These are phyloP conservation scores for Glonium stellatum DNA, from an alignment of 495 filamentous ascomycete species.

Conservation along the genomic window DNA sequence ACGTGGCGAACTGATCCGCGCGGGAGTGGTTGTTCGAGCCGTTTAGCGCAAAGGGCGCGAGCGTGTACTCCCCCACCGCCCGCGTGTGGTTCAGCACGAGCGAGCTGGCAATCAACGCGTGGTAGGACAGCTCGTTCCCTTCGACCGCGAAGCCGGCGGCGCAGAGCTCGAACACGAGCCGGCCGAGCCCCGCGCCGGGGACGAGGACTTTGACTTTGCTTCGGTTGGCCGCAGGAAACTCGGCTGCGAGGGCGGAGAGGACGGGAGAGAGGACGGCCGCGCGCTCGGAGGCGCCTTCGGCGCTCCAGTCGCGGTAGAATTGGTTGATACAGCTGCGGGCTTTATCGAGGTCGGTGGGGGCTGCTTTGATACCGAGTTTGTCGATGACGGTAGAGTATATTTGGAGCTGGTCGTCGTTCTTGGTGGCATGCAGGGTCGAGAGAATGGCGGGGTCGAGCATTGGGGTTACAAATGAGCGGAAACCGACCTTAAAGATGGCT, in stretches of 20 bases:
- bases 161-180: conserved; percentile 80
- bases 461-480: conserved; percentile 53
- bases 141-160: conserved; percentile 66
- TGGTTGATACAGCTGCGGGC: conserved; percentile 84
- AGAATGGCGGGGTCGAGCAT: conserved; percentile 26
- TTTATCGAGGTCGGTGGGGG: conserved; percentile 62
- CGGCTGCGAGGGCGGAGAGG: conserved; percentile 50
- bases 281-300: conserved; percentile 66
- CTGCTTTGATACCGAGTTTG: conserved; percentile 34
- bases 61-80: conserved; percentile 39
- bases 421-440: conserved; percentile 7
- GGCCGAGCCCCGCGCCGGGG: conserved; percentile 82
- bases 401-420: conserved; percentile 13
- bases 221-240: conserved; percentile 40
- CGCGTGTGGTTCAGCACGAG: conserved; percentile 77
- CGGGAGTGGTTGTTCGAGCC: conserved; percentile 73
- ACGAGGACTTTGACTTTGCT: conserved; percentile 61
- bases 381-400: conserved; percentile 23
- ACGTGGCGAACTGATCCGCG: conserved; percentile 60
- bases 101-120: conserved; percentile 78
- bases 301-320: conserved; percentile 92
- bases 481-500: conserved; percentile 59
- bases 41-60: conserved; percentile 73
- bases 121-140: conserved; percentile 95
- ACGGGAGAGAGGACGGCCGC: conserved; percentile 68